Percentiles rank a stretch among this genome's conserved stretches.
Evolutionary conservation across 805 yeast species (phyloP).

Genomic region (Grigorovia yakushimaensis): DNA sequence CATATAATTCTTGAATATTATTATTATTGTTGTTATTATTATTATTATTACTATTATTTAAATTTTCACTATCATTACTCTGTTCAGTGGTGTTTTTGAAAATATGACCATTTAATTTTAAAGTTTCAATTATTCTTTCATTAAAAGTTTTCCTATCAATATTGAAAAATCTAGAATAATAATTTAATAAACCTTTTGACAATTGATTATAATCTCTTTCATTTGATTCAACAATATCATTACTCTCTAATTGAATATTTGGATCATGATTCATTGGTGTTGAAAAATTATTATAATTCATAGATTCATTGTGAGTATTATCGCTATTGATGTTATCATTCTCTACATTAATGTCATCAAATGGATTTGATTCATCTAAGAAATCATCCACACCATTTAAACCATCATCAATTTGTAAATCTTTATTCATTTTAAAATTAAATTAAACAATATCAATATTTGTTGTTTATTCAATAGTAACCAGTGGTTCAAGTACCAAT

Average conservation of each 20-base stretch:
- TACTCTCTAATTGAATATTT: background rate
- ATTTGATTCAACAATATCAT: background rate
- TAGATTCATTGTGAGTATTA: background rate
- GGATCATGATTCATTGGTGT: constrained; percentile 8
- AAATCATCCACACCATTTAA: constrained; percentile 24
- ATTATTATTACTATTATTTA: too few species aligned
- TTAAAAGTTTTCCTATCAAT: background rate
- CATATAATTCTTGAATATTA: constrained; percentile 55
- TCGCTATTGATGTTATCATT: constrained; percentile 1
- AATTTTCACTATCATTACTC: background rate
- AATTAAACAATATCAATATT: constrained; percentile 1
- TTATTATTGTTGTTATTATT: background rate
- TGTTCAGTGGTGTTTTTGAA: background rate
- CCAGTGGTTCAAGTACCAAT: background rate
- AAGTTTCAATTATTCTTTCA: background rate
- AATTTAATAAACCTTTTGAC: constrained; percentile 20
- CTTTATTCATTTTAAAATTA: constrained; percentile 1
- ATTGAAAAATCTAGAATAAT: constrained; percentile 19
- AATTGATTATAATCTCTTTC: constrained; percentile 3
- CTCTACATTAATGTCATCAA: constrained; percentile 8
- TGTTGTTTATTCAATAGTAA: background rate
- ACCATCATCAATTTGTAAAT: constrained; percentile 13
- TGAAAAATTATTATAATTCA: background rate
- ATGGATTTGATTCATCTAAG: constrained; percentile 13
- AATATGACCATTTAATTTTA: background rate